Evolutionary conservation across 2,329 filamentous ascomycete genomes (phyloP).

Genomic region (Cladosporium oxysporum): DNA sequence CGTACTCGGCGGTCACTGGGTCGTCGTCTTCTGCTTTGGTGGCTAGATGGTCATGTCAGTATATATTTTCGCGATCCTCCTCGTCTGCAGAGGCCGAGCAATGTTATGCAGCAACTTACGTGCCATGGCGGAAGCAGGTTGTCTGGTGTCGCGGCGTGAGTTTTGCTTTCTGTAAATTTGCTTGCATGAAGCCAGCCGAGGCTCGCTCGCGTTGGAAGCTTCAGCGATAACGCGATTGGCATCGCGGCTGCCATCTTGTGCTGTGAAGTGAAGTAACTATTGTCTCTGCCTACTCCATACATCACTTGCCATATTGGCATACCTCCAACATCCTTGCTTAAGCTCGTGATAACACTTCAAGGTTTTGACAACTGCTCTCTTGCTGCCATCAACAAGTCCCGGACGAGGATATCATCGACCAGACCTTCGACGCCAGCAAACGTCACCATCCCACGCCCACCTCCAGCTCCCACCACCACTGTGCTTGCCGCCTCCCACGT

Average conservation of each 20-base stretch:
- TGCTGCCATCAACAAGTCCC: background rate
- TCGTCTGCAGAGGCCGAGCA: background rate
- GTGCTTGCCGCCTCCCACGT: background rate
- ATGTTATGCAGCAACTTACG: background rate
- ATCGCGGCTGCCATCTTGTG: background rate
- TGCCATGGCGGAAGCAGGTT: conserved; percentile 1
- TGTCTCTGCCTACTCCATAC: background rate
- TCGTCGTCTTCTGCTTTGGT: conserved; percentile 40
- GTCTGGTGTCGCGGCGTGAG: conserved; percentile 6
- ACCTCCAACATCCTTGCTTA: background rate
- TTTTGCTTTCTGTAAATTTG: conserved; percentile 15
- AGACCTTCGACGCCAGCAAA: conserved; percentile 6
- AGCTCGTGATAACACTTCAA: background rate
- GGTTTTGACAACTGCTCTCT: background rate
- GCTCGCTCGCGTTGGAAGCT: conserved; percentile 16
- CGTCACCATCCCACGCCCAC: conserved; percentile 13
- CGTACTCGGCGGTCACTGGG: conserved; percentile 62
- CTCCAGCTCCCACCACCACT: background rate
- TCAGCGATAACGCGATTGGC: conserved; percentile 12
- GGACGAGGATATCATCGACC: background rate
- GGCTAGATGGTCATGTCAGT: conserved; percentile 3
- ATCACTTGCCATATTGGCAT: background rate
- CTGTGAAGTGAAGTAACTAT: background rate
- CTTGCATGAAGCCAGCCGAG: conserved; percentile 5
- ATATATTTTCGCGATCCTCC: background rate